Conservation (phyloP, 768 basidiomycete species). For the Auricularia sp. region DNA sequence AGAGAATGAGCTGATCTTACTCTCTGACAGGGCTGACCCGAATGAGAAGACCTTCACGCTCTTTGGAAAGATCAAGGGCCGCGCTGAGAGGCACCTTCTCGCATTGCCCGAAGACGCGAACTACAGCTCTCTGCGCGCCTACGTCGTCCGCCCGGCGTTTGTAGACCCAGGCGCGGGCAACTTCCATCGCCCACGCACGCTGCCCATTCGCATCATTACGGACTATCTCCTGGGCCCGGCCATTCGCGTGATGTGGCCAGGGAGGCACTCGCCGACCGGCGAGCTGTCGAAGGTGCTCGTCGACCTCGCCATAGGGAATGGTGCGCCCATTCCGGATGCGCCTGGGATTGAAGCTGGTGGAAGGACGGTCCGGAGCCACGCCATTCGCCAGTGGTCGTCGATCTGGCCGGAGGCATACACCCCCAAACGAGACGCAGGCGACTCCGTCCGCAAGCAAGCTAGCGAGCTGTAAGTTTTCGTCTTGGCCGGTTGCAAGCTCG, state of each 20-base stretch:
- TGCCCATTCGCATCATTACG: not conserved
- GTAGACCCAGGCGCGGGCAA: slow-evolving; percentile 4
- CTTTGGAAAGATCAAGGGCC: slow-evolving; percentile 20
- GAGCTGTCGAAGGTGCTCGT: slow-evolving; percentile 16
- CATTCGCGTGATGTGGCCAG: not conserved
- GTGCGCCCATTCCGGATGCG: slow-evolving; percentile 14
- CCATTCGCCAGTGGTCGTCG: slow-evolving; percentile 2
- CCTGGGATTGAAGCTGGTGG: slow-evolving; percentile 21
- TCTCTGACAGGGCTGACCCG: slow-evolving; percentile 15
- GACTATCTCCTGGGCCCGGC: not conserved
- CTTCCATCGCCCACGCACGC: not conserved
- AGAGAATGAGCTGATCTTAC: too few relatives aligned
- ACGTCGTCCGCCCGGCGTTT: slow-evolving; percentile 16
- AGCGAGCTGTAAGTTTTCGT: too few relatives aligned
- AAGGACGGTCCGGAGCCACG: slow-evolving; percentile 12
- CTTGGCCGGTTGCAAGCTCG: too few relatives aligned
- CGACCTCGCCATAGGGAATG: slow-evolving; percentile 17
- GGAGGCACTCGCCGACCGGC: slow-evolving; percentile 11
- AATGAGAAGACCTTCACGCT: slow-evolving; percentile 15
- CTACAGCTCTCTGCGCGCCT: slow-evolving; percentile 11
- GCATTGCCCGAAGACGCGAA: slow-evolving; percentile 8
- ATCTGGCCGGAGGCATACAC: not conserved
- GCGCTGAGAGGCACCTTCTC: slow-evolving; percentile 15
- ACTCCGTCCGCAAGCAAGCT: too few relatives aligned
- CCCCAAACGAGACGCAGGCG: too few relatives aligned